Evolutionary conservation across 768 basidiomycete species (phyloP), one percentile per base, ranked within the genome.

Genomic region (Xanthoconium stramineum): DNA sequence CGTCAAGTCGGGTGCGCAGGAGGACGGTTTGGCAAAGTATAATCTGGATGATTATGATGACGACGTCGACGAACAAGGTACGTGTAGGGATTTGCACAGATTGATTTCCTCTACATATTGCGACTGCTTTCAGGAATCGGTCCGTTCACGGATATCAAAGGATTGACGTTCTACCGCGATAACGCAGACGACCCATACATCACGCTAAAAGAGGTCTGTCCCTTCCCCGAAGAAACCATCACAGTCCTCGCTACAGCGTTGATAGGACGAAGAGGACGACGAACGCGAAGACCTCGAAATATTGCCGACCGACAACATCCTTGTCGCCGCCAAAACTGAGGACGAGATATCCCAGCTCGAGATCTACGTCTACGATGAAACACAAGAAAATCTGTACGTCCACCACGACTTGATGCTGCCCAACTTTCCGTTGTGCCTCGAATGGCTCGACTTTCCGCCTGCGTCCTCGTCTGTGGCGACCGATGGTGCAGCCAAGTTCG

Each of bases 341-440:
- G 94, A 98, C 72, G 94, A 98, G 60, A 83, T 98, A 52, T 95
- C 95, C 2, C 94, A 97, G 61, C 82, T 98, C 52, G 96, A 98
- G 69, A 80, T 97, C 61, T 96, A 96, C 74, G 87, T 98, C 65
- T 98, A 97, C 73, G 94, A 98, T 70, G 94, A 96, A 67, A 79
- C 83, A 0, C 78, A 90, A 74, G 92, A 94, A 69, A 93, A 92
- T 69, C 82, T 98, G 42, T 98, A 94, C 69, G 90, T 89, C 38
- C 97, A 98, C 70, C 97, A 99, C 73, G 97, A 99, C 71, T 81
- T 98, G 70, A 92, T 99, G 86, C 83, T 99, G 32, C 94, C 96
- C 60, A 93, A 92, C 61, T 94, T 98, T 73, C 97, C 97, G 10
- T 87, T 99, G 56, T 98, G 96, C 65, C 89, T 99, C 55, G 97